Percentiles rank a stretch among this genome's conserved stretches.
phyloP scores from a whole-genome alignment of 345 rosid species.

The Bruguiera parviflora region DNA sequence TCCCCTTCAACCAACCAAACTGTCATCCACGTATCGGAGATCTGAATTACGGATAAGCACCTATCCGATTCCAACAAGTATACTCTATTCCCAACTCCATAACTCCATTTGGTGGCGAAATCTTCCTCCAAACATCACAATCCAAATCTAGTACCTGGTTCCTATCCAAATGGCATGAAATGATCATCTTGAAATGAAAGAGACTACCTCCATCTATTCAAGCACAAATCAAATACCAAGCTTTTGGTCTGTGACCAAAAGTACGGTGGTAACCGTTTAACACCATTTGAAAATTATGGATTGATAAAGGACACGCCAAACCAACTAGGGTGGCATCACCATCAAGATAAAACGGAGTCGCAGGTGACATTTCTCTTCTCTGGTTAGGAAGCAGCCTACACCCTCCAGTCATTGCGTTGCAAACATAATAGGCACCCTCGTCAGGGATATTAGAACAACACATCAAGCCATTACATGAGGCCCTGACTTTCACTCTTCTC shows the following conservation, averaged over 20 bases:
- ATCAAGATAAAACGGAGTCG: constrained; percentile 71
- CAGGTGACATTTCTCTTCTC: constrained; percentile 52
- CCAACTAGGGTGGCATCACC: constrained; percentile 86
- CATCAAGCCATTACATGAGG: constrained; percentile 77
- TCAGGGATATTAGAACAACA: constrained; percentile 84
- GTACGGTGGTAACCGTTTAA: constrained; percentile 75
- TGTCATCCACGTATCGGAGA: constrained; percentile 70
- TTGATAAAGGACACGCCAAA: constrained; percentile 48
- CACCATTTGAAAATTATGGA: constrained; percentile 55
- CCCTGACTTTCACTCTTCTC: constrained; percentile 75
- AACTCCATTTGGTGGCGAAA: constrained; percentile 54
- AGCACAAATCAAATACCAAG: constrained; percentile 72
- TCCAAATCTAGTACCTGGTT: constrained; percentile 73
- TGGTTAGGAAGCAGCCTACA: constrained; percentile 49
- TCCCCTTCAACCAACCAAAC: constrained; percentile 63
- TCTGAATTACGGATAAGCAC: constrained; percentile 62
- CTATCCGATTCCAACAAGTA: constrained; percentile 67
- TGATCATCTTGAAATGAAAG: constrained; percentile 55
- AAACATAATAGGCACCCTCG: constrained; percentile 72
- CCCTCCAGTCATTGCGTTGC: constrained; percentile 78
- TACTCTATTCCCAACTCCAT: constrained; percentile 46
- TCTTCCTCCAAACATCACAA: constrained; percentile 59
- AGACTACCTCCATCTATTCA: constrained; percentile 73
- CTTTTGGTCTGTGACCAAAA: constrained; percentile 76
- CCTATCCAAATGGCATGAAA: constrained; percentile 66